A percentile compares a stretch with the other conserved stretches of the same genome.
These are phyloP conservation scores for Yamadazyma buinensis DNA, from an alignment of 1,139 yeast genomes.

Conservation along the genomic window DNA sequence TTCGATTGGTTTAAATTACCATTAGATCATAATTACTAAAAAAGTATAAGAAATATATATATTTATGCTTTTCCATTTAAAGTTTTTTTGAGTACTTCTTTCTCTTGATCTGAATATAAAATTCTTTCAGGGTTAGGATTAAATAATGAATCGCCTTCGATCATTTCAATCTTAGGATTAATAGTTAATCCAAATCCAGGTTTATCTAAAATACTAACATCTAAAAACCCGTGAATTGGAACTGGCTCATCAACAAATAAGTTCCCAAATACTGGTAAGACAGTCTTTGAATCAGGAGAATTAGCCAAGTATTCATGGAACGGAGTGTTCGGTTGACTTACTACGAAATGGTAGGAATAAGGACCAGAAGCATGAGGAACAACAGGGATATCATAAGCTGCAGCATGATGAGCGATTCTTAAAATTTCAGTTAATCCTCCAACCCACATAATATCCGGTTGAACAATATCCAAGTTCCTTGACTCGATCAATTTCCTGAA, in stretches of 20 bases:
- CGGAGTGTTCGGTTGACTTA: constrained; percentile 46
- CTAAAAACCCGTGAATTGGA: constrained; percentile 39
- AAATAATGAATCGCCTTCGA: constrained; percentile 35
- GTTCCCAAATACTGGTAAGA: constrained; percentile 44
- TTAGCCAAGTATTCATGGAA: constrained; percentile 50
- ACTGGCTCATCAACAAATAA: constrained; percentile 45
- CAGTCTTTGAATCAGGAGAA: constrained; percentile 43
- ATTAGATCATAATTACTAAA: constrained; percentile 1
- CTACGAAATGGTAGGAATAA: constrained; percentile 47
- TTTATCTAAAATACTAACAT: constrained; percentile 34
- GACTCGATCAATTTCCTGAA: constrained; percentile 47
- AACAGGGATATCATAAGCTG: constrained; percentile 49
- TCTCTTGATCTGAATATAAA: constrained; percentile 15
- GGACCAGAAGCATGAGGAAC: constrained; percentile 52
- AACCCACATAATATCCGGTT: constrained; percentile 53
- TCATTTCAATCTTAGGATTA: constrained; percentile 37
- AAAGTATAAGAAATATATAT: neutral
- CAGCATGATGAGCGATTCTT: constrained; percentile 45
- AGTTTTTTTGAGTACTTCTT: constrained; percentile 6
- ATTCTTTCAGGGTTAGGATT: constrained; percentile 38
- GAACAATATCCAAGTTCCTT: constrained; percentile 43
- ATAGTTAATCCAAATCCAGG: constrained; percentile 47
- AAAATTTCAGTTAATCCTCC: constrained; percentile 48
- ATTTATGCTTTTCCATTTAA: no score
- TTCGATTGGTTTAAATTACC: constrained; percentile 18